A percentile compares a stretch with the other conserved stretches of the same genome.
phyloP scores from a whole-genome alignment of 2,329 filamentous ascomycete species.

The Dryadomyces sulphureus region DNA sequence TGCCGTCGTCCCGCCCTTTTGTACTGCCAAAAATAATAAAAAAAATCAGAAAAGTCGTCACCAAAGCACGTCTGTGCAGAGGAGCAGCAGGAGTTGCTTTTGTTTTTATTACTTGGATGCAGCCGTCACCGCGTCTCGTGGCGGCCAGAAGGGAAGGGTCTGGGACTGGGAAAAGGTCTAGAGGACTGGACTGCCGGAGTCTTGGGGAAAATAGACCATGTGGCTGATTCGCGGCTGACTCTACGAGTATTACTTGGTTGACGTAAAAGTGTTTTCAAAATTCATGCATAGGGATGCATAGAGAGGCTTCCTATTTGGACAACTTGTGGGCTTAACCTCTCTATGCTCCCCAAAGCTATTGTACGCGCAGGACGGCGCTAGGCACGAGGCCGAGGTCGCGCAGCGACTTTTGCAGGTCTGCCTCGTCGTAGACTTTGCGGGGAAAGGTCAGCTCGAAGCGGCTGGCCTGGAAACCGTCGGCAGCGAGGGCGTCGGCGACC shows the following conservation, averaged over 20 bases:
- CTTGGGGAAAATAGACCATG: not conserved
- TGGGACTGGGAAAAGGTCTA: not conserved
- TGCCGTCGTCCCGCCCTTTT: slow-evolving; percentile 14
- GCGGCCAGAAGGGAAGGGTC: not conserved
- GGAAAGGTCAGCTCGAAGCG: slow-evolving; percentile 83
- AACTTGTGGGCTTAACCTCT: no score
- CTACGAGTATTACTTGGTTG: no score
- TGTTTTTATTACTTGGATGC: not conserved
- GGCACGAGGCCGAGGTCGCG: slow-evolving; percentile 86
- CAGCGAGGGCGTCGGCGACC: slow-evolving; percentile 63
- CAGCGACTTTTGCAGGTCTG: slow-evolving; percentile 77
- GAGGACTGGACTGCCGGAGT: not conserved
- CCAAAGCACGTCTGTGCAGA: not conserved
- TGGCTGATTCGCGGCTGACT: not conserved
- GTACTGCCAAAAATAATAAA: slow-evolving; percentile 13
- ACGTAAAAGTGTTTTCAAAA: no score
- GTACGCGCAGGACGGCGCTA: slow-evolving; percentile 56
- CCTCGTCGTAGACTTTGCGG: slow-evolving; percentile 55
- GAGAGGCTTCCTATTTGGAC: no score
- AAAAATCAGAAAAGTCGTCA: slow-evolving; percentile 5
- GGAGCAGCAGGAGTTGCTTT: not conserved
- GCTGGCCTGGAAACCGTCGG: slow-evolving; percentile 54
- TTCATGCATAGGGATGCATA: no score
- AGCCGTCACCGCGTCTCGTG: not conserved
- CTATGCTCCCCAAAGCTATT: slow-evolving; percentile 5